These are phyloP conservation scores for Didymella sp. DNA, from an alignment of 2,329 filamentous ascomycete genomes.

Conservation along the genomic window DNA sequence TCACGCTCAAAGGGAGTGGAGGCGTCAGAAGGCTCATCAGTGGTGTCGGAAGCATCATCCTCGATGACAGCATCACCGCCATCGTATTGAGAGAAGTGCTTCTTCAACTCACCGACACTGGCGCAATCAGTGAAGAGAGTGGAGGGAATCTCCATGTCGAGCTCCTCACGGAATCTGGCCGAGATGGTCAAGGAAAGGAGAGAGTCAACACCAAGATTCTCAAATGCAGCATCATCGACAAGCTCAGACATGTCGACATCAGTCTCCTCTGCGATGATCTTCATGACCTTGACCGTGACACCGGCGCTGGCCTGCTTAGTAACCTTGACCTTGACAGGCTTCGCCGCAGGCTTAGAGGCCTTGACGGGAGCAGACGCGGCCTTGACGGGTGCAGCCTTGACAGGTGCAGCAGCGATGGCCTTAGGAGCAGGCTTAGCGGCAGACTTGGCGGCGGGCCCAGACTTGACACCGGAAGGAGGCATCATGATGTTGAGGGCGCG, in stretches of 20 bases:
- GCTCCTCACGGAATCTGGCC: conserved; percentile 67
- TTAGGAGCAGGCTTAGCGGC: conserved; percentile 47
- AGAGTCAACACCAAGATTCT: conserved; percentile 68
- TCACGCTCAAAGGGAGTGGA: conserved; percentile 54
- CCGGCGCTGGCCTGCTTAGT: conserved; percentile 56
- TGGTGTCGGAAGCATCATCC: conserved; percentile 52
- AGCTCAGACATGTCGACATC: conserved; percentile 66
- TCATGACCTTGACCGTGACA: conserved; percentile 63
- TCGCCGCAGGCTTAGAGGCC: conserved; percentile 61
- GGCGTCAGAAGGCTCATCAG: conserved; percentile 48
- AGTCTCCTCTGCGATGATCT: conserved; percentile 71
- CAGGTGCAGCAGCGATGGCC: conserved; percentile 42
- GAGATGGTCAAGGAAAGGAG: conserved; percentile 67
- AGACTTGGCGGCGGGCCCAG: conserved; percentile 39
- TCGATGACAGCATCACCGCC: conserved; percentile 47
- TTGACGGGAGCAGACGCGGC: conserved; percentile 48
- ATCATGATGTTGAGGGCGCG: conserved; percentile 71
- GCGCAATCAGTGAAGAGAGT: conserved; percentile 67
- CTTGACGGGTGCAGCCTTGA: conserved; percentile 42
- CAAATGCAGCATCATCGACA: conserved; percentile 66
- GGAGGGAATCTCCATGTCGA: conserved; percentile 65
- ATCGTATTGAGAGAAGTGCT: conserved; percentile 60
- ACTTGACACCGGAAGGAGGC: conserved; percentile 62
- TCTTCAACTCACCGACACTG: conserved; percentile 67
- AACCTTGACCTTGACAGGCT: conserved; percentile 57